Conservation (phyloP, 2,329 filamentous ascomycete genomes). For the Lanzia echinophila region DNA sequence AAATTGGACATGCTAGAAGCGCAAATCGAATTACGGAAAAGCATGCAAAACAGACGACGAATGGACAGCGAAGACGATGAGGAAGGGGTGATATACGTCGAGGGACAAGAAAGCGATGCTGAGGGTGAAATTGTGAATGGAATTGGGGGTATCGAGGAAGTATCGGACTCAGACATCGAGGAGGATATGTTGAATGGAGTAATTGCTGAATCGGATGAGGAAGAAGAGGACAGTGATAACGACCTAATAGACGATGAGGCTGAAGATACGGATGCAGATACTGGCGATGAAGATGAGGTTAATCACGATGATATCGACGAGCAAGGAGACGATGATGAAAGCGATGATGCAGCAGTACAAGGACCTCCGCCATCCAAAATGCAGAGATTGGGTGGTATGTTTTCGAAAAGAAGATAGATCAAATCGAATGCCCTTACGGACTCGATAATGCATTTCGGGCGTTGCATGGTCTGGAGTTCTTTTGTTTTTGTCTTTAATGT, state of each 20-base stretch:
- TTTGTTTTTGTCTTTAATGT: neutral
- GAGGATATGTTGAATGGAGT: slow-evolving; percentile 38
- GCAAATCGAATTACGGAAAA: slow-evolving; percentile 74
- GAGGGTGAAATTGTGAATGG: slow-evolving; percentile 43
- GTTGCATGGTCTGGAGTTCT: slow-evolving; percentile 27
- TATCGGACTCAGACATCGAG: slow-evolving; percentile 27
- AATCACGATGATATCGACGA: slow-evolving; percentile 40
- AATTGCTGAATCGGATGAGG: slow-evolving; percentile 42
- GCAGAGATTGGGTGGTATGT: slow-evolving; percentile 16
- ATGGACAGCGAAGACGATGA: slow-evolving; percentile 37
- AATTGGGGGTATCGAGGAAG: slow-evolving; percentile 26
- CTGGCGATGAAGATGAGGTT: slow-evolving; percentile 37
- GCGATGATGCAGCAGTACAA: slow-evolving; percentile 33
- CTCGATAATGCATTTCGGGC: neutral
- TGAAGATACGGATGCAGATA: slow-evolving; percentile 36
- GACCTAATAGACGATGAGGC: slow-evolving; percentile 45
- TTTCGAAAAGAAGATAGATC: slow-evolving; percentile 16
- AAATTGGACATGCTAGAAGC: slow-evolving; percentile 92
- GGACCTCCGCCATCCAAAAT: slow-evolving; percentile 26
- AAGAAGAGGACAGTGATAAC: slow-evolving; percentile 37
- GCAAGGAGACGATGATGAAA: slow-evolving; percentile 36
- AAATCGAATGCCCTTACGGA: neutral
- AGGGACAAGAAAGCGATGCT: slow-evolving; percentile 58
- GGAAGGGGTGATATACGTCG: slow-evolving; percentile 74
- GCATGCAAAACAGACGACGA: slow-evolving; percentile 48